phyloP scores from a whole-genome alignment of 257 asterid genomes.

The Fraxinus excelsior region DNA sequence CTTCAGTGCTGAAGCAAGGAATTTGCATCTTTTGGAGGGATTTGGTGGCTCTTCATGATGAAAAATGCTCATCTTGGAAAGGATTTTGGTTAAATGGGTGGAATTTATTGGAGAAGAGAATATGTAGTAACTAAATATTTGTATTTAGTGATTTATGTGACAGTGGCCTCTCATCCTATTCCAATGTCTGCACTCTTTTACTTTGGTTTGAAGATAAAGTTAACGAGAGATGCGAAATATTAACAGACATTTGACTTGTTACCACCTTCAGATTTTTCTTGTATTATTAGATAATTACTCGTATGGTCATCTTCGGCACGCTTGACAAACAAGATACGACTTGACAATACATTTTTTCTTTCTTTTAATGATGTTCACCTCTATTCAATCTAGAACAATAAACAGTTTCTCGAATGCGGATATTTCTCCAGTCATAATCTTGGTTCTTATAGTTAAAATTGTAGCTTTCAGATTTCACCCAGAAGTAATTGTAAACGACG shows the following conservation, averaged over 20 bases:
- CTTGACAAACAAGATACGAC: background rate
- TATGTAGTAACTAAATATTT: conserved; percentile 16
- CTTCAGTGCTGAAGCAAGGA: conserved; percentile 49
- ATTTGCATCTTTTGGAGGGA: conserved; percentile 56
- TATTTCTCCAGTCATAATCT: background rate
- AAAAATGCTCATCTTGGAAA: conserved; percentile 44
- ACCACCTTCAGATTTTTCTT: background rate
- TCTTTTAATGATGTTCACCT: background rate
- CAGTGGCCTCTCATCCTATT: conserved; percentile 46
- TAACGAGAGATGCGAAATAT: conserved; percentile 34
- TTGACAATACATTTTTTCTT: no score
- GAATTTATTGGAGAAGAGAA: conserved; percentile 32
- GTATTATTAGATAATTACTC: background rate
- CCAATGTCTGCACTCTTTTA: conserved; percentile 28
- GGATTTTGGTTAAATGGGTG: conserved; percentile 10
- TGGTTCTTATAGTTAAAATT: background rate
- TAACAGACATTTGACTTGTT: conserved; percentile 23
- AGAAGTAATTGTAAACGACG: conserved; percentile 8
- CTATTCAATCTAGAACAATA: background rate
- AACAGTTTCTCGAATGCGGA: background rate
- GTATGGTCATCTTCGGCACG: background rate
- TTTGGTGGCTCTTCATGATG: conserved; percentile 47
- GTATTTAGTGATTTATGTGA: conserved; percentile 30
- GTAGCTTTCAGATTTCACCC: conserved; percentile 8
- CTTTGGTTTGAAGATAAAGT: conserved; percentile 73